phyloP scores from a whole-genome alignment of 208 protist species.

The Acanthamoeba sp. region DNA sequence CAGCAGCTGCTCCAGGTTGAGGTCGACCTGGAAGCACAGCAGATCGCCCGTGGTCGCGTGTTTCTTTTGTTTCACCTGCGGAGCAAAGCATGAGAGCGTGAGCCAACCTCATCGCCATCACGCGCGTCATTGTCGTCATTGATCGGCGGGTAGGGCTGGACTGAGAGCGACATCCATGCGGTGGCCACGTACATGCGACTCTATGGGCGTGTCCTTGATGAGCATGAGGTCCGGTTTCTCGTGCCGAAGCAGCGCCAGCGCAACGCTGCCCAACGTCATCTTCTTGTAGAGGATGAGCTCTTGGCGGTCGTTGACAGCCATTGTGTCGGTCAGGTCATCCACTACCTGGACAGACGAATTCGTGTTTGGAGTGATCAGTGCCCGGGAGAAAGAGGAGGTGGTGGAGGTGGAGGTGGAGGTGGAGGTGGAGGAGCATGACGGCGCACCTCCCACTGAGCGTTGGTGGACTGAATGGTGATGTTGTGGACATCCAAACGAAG shows the following conservation, averaged over 20 bases:
- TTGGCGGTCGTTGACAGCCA: constrained; percentile 1
- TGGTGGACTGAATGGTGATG: constrained; percentile 43
- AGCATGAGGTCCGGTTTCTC: not conserved
- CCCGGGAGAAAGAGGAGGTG: too few relatives aligned
- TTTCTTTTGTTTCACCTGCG: constrained; percentile 34
- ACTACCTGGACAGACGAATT: too few relatives aligned
- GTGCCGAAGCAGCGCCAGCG: not conserved
- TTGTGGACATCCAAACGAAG: constrained; percentile 24
- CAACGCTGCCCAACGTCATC: constrained; percentile 33
- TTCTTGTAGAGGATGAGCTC: constrained; percentile 53
- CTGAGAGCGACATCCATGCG: not conserved
- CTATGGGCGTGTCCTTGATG: constrained; percentile 43
- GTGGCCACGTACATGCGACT: constrained; percentile 1
- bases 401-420: not conserved
- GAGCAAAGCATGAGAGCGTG: not conserved
- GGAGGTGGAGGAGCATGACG: too few relatives aligned
- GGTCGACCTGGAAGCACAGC: constrained; percentile 47
- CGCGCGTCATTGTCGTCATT: too few relatives aligned
- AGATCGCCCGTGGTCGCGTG: constrained; percentile 48
- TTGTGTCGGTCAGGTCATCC: constrained; percentile 39
- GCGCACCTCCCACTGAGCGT: constrained; percentile 35
- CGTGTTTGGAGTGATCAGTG: too few relatives aligned
- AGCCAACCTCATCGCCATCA: not conserved
- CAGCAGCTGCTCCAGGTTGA: constrained; percentile 36
- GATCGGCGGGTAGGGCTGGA: too few relatives aligned